Evolutionary conservation across 148 eudicot species (phyloP), one percentile per base, ranked within the genome.

Genomic region (Gaultheria prostrata): DNA sequence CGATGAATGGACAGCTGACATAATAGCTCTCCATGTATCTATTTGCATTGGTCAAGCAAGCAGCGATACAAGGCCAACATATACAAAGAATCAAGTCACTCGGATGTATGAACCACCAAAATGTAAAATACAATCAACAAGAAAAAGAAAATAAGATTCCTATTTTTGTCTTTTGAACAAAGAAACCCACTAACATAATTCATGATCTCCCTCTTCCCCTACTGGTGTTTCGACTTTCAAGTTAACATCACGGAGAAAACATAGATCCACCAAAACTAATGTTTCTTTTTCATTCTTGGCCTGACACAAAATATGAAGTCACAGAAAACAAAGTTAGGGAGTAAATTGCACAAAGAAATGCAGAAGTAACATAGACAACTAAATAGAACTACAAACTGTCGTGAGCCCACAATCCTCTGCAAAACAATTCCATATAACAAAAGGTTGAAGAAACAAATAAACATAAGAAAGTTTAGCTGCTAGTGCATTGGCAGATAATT

Each of bases 271-370:
- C 49, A 74, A 74, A 74, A 74, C 26, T 43, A 45, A 74, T 74
- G 77, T 45, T 43, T 9, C 49, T 8, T 76, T 76, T 76, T 76
- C 33, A 76, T 46, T 21, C 78, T 76, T 76, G 54, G 78, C 78
- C 54, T 76, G 78, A 43, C n/a, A 76, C 78, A 18, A n/a, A 76
- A 46, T 76, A 76, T 49, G 32, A n/a, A 46, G 54, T 45, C 28
- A 20, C 17, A 76, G 8, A 76, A 46, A 76, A 10, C 6, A n/a
- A 48, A 11, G 54, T 45, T 9, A 13, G 54, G 53, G 53, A n/a
- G 20, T 45, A 76, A 45, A 10, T 46, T 76, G 46, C 48, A 13
- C 54, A 13, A 10, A 3, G 2, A 43, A 74, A 28, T 18, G 14
- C 26, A n/a, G 6, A 10, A 75, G 32, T 46, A 46, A 17, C n/a